Base-by-base conservation (phyloP, 805 yeast species). In the Kazachstania martiniae region DNA sequence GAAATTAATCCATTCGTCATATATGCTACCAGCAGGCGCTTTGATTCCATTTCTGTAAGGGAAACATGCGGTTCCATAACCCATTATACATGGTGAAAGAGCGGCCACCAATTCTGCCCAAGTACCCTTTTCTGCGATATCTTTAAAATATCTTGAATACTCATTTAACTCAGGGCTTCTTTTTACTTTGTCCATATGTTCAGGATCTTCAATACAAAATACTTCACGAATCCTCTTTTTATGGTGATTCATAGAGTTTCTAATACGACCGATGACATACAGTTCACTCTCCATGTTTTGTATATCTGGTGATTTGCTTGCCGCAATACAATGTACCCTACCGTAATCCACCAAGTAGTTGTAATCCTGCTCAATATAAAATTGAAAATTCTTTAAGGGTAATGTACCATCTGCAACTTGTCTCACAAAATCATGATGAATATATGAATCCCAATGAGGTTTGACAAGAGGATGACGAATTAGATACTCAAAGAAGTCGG, bases 61-160 rank as follows among this genome's bases (percentile, higher is more conserved):
- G n/a, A n/a, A n/a, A n/a, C n/a, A n/a, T n/a, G n/a, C n/a, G n/a
- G n/a, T n/a, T n/a, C 68, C 69, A 49, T 79, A 79, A 1, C 93
- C 94, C 49, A 75, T 68, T 30, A 80, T 55, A 53, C 94, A 82
- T 1, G 94, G 91, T 6, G 84, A 69, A 33, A 80, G 53, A 0
- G 89, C 82, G 5, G 77, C 68, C 36, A 73, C 72, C 31, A 79
- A 66, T 28, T 75, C 81, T 19, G 76, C 51, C 70, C 77, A 77
- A 48, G 77, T 77, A 18, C 70, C 66, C 25, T 57, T 58, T 16
- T 61, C 54, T 3, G 77, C 77, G 4, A 77, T 56, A 15, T 70
- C 65, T 25, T 66, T 45, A 36, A 83, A 59, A 41, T 73, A 80
- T 24, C 77, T 63, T 21, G 79, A 69, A 51, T 83, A 83, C 2